A percentile compares a stretch with the other conserved stretches of the same genome.
These are phyloP conservation scores for Scheffersomyces illinoinensis DNA, from an alignment of 1,139 yeast genomes.

Conservation along the genomic window DNA sequence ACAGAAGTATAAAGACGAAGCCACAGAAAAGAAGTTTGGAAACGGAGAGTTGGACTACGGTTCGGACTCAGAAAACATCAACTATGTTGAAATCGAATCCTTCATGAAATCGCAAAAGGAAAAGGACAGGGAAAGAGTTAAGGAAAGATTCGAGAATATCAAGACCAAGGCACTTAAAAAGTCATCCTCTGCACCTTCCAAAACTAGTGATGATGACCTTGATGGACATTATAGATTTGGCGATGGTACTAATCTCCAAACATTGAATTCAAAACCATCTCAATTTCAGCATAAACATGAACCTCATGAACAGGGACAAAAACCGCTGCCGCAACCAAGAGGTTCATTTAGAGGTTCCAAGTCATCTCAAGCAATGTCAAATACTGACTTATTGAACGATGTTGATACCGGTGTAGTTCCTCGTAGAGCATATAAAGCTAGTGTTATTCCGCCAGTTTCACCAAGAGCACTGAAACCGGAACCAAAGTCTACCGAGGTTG, in stretches of 20 bases:
- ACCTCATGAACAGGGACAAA: neutral
- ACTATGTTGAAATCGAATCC: conserved; percentile 40
- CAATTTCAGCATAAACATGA: neutral
- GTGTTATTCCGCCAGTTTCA: neutral
- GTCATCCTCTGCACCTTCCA: neutral
- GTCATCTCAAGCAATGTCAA: neutral
- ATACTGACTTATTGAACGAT: neutral
- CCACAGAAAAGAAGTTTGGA: conserved; percentile 33
- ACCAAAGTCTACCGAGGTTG: conserved; percentile 4
- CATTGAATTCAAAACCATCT: neutral
- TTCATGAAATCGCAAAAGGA: conserved; percentile 41
- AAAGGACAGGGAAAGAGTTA: conserved; percentile 38
- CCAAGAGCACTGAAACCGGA: conserved; percentile 3
- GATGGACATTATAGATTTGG: neutral
- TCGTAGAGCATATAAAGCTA: neutral
- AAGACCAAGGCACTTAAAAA: conserved; percentile 21
- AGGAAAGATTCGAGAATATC: conserved; percentile 24
- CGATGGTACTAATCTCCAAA: neutral
- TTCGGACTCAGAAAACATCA: conserved; percentile 45
- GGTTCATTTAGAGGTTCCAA: neutral
- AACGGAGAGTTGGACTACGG: conserved; percentile 41
- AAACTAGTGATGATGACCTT: neutral
- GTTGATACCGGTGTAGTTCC: neutral
- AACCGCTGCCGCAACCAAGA: neutral
- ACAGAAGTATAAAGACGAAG: conserved; percentile 46